Evolutionary conservation across 1,139 yeast species (phyloP).

Genomic region (Taphrina communis): DNA sequence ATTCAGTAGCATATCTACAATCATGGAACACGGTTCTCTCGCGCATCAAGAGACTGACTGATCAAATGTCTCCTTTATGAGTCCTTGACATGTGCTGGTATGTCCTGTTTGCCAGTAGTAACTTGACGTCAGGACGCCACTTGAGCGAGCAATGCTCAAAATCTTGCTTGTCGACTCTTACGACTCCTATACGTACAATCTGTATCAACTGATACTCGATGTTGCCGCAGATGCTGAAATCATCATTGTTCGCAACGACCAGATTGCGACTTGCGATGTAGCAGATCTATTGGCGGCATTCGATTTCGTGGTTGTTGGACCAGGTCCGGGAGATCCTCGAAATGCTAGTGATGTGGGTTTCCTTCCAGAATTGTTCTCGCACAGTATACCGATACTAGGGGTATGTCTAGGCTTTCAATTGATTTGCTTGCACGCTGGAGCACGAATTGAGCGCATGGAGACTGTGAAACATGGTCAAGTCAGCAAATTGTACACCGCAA

Average conservation of each 20-base stretch:
- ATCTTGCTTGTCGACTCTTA: conserved; percentile 82
- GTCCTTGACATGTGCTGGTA: neutral
- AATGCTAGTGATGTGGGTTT: conserved; percentile 73
- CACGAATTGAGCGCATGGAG: conserved; percentile 59
- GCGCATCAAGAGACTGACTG: no score
- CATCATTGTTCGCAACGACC: conserved; percentile 75
- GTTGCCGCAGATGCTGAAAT: conserved; percentile 60
- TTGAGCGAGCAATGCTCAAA: conserved; percentile 6
- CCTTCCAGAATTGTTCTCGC: conserved; percentile 61
- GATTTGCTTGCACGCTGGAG: conserved; percentile 71
- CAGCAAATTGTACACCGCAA: conserved; percentile 70
- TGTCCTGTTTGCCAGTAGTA: neutral
- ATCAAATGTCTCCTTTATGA: neutral
- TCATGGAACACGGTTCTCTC: no score
- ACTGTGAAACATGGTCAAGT: conserved; percentile 87
- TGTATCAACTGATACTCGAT: conserved; percentile 66
- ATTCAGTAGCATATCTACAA: neutral
- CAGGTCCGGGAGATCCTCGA: conserved; percentile 94
- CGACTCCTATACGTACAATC: conserved; percentile 90
- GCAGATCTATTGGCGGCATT: conserved; percentile 56
- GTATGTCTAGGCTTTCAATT: conserved; percentile 94
- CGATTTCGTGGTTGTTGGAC: conserved; percentile 85
- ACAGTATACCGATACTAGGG: conserved; percentile 74
- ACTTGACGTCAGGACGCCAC: conserved; percentile 1
- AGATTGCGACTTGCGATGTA: conserved; percentile 58